Conservation (phyloP, 1,284 basidiomycete species). For the Apiotrichum porosum region DNA sequence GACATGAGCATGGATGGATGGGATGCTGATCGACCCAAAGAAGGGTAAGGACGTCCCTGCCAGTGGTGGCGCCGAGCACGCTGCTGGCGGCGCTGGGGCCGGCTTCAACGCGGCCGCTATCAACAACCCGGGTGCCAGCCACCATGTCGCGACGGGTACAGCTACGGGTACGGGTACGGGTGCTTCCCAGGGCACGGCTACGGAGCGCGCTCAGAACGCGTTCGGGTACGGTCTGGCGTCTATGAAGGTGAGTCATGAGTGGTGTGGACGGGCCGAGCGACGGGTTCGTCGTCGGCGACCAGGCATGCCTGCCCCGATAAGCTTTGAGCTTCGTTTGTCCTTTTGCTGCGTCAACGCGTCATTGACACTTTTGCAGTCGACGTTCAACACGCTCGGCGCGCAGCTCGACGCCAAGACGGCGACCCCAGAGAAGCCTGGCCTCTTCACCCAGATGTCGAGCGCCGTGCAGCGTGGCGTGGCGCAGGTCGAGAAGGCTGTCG, state of each 20-base stretch:
- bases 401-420: conserved; percentile 44
- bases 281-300: too few relatives aligned
- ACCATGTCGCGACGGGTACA: not conserved
- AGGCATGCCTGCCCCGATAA: too few relatives aligned
- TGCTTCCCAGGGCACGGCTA: too few relatives aligned
- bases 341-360: too few relatives aligned
- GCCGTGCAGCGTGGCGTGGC: conserved; percentile 33
- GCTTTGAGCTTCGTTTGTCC: not conserved
- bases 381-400: conserved; percentile 34
- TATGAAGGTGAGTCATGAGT: conserved; percentile 31
- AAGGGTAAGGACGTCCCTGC: too few relatives aligned
- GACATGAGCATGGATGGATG: not conserved
- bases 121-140: not conserved
- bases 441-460: conserved; percentile 38
- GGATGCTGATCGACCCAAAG: too few relatives aligned
- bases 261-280: too few relatives aligned
- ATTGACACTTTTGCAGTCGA: conserved; percentile 30
- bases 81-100: not conserved
- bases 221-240: conserved; percentile 29
- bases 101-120: not conserved
- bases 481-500: conserved; percentile 19
- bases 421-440: conserved; percentile 40
- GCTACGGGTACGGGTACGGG: conserved; percentile 8
- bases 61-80: not conserved
- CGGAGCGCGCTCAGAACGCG: conserved; percentile 33